A percentile compares a stretch with the other conserved stretches of the same genome.
Evolutionary conservation across 1,139 yeast species (phyloP).

Genomic region (Nadsonia commutata): DNA sequence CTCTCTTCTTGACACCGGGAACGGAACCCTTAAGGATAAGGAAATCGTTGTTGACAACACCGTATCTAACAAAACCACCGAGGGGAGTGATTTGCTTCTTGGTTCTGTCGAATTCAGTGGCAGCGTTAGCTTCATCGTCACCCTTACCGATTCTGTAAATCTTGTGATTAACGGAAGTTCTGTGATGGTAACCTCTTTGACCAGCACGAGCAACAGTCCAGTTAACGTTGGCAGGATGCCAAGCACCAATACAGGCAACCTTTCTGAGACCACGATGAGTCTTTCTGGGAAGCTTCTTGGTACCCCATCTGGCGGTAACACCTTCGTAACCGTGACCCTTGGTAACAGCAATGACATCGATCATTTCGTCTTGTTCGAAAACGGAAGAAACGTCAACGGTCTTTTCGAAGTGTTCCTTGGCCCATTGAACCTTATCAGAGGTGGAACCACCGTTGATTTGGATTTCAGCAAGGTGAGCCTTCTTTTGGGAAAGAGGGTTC

Average conservation of each 20-base stretch:
- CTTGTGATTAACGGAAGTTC: conserved; percentile 99
- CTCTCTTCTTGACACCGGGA: conserved; percentile 99
- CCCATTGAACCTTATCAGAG: conserved; percentile 97
- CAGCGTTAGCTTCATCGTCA: conserved; percentile 84
- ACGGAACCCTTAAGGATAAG: conserved; percentile 95
- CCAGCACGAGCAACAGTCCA: conserved; percentile 99
- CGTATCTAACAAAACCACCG: conserved; percentile 99
- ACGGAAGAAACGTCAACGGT: conserved; percentile 91
- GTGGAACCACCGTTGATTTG: conserved; percentile 99
- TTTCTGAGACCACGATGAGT: conserved; percentile 99
- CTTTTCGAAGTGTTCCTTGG: conserved; percentile 98
- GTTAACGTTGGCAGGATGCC: conserved; percentile 99
- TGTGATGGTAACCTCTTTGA: conserved; percentile 99
- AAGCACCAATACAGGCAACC: conserved; percentile 99
- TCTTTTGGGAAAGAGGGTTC: conserved; percentile 98
- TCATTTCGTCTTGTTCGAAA: conserved; percentile 96
- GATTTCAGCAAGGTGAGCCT: conserved; percentile 99
- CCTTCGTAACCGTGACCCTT: conserved; percentile 99
- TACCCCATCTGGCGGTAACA: conserved; percentile 99
- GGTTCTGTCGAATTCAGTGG: conserved; percentile 98
- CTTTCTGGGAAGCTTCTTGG: conserved; percentile 99
- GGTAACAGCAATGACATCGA: conserved; percentile 98
- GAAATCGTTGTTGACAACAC: conserved; percentile 95
- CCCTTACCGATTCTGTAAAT: conserved; percentile 98
- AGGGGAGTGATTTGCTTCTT: conserved; percentile 98